These are phyloP conservation scores for Nicotiana noctiflora DNA, from an alignment of 257 asterid species.

Conservation along the genomic window DNA sequence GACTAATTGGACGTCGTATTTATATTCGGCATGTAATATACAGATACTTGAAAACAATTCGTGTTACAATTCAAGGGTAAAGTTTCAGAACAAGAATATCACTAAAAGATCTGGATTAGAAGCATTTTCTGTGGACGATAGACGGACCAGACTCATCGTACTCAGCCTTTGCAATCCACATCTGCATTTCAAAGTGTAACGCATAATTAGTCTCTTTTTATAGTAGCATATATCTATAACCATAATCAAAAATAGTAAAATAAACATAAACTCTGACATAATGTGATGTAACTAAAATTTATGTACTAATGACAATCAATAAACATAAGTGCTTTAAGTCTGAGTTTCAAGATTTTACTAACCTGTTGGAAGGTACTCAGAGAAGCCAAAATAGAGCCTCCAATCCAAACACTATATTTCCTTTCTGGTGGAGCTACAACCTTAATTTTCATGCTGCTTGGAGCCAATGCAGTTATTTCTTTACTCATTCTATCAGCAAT, in stretches of 20 bases:
- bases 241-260: neutral
- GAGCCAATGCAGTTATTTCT: conserved; percentile 36
- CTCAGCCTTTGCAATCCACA: conserved; percentile 13
- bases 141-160: conserved; percentile 13
- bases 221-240: neutral
- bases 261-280: neutral
- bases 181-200: neutral
- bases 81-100: neutral
- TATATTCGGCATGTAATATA: neutral
- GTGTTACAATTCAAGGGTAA: neutral
- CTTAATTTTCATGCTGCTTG: conserved; percentile 41
- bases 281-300: neutral
- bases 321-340: neutral
- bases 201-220: neutral
- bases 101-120: neutral
- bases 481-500: conserved; percentile 42
- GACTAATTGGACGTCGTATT: neutral
- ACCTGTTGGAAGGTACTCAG: conserved; percentile 43
- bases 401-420: conserved; percentile 45
- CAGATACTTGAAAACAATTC: neutral
- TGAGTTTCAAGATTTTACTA: neutral
- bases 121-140: conserved; percentile 11
- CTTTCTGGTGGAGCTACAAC: conserved; percentile 45
- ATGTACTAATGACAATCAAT: neutral
- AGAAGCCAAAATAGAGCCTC: conserved; percentile 39